These are phyloP conservation scores for Lolium rigidum DNA, from an alignment of 176 grass and related monocot genomes.

Conservation along the genomic window DNA sequence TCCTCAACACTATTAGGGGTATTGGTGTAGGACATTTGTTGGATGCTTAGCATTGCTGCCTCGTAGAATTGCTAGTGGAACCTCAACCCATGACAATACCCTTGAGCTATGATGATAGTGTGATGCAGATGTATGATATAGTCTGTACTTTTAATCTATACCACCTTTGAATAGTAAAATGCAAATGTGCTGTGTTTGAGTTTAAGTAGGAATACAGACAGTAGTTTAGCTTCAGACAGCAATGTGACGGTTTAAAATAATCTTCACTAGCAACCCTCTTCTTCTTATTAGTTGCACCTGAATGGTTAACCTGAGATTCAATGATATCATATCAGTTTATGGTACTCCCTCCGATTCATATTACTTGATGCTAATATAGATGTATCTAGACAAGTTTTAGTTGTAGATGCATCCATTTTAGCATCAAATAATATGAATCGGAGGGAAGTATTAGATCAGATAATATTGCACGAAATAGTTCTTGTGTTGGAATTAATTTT, in stretches of 20 bases:
- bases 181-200: neutral
- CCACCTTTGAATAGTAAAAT: neutral
- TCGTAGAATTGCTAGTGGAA: conserved; percentile 25
- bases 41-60: neutral
- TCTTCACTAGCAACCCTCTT: neutral
- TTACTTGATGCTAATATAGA: too few relatives aligned
- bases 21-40: neutral
- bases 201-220: too few relatives aligned
- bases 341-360: too few relatives aligned
- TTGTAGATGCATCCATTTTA: too few relatives aligned
- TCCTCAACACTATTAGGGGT: neutral
- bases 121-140: neutral
- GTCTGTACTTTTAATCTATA: neutral
- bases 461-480: neutral
- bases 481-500: too few relatives aligned
- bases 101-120: neutral
- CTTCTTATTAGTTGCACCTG: neutral
- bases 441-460: neutral
- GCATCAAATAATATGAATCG: too few relatives aligned
- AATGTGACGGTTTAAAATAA: neutral
- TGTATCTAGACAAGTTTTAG: too few relatives aligned
- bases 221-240: too few relatives aligned
- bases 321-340: neutral
- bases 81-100: neutral
- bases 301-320: neutral